Conservation (phyloP, 2,329 filamentous ascomycete genomes). For the Hymenoscyphus salicellus region DNA sequence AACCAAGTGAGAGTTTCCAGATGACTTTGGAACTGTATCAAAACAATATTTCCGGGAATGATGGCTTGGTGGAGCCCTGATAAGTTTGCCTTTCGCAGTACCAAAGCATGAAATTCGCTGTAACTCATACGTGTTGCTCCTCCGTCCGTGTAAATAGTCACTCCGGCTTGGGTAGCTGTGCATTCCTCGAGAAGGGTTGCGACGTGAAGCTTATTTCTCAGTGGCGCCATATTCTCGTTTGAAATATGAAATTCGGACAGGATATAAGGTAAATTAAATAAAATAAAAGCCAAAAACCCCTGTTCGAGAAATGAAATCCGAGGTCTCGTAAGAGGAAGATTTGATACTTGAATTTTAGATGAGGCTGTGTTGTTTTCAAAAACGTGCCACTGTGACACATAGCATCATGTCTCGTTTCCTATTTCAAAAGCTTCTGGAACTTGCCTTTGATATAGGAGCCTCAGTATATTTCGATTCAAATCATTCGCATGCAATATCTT, state of each 20-base stretch:
- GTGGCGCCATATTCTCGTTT: neutral
- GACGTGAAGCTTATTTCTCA: neutral
- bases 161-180: neutral
- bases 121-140: neutral
- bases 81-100: neutral
- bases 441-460: too few relatives aligned
- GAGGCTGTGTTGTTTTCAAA: neutral
- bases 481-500: neutral
- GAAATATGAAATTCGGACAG: neutral
- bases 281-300: neutral
- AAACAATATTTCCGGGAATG: neutral
- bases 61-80: neutral
- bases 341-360: neutral
- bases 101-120: neutral
- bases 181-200: neutral
- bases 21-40: neutral
- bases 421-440: too few relatives aligned
- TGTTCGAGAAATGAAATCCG: neutral
- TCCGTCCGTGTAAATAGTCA: neutral
- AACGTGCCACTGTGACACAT: too few relatives aligned
- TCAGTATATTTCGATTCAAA: too few relatives aligned
- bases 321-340: neutral
- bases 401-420: too few relatives aligned
- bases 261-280: neutral
- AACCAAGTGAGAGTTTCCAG: neutral